These are phyloP conservation scores for Colletotrichum lupini DNA, from an alignment of 2,329 filamentous ascomycete species.

Conservation along the genomic window DNA sequence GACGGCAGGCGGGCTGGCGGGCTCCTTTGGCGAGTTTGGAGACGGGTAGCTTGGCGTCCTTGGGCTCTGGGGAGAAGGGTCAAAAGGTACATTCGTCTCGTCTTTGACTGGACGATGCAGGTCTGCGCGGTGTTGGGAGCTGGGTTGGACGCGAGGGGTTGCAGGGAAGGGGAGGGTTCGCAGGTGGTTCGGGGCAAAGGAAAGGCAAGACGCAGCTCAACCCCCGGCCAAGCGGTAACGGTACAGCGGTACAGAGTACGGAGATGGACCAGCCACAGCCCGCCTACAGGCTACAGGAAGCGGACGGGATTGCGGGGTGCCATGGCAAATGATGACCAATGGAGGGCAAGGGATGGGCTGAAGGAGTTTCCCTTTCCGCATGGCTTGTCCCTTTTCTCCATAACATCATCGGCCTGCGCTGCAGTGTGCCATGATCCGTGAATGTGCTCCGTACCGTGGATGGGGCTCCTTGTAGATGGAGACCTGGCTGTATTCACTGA, in stretches of 20 bases:
- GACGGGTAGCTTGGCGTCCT: background rate
- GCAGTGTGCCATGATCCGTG: constrained; percentile 9
- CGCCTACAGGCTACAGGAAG: background rate
- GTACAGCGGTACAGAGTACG: background rate
- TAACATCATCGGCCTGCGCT: constrained; percentile 30
- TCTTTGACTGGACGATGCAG: constrained; percentile 14
- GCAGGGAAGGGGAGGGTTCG: constrained; percentile 31
- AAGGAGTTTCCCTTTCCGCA: constrained; percentile 25
- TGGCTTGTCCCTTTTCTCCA: constrained; percentile 33
- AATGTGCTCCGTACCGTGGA: constrained; percentile 18
- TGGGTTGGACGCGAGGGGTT: constrained; percentile 20
- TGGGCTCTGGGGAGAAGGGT: background rate
- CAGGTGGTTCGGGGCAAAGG: constrained; percentile 36
- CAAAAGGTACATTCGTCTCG: background rate
- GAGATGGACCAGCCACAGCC: background rate
- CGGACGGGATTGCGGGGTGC: constrained; percentile 26
- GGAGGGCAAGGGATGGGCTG: background rate
- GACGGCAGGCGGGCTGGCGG: background rate
- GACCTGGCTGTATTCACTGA: background rate
- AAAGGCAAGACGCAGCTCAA: constrained; percentile 32
- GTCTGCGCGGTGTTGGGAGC: constrained; percentile 1
- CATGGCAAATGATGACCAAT: constrained; percentile 18
- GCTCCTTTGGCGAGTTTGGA: background rate
- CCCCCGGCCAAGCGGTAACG: constrained; percentile 36
- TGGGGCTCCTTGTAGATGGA: constrained; percentile 8